Evolutionary conservation across 2,329 filamentous ascomycete species (phyloP).

Genomic region (Talaromyces verruculosus): DNA sequence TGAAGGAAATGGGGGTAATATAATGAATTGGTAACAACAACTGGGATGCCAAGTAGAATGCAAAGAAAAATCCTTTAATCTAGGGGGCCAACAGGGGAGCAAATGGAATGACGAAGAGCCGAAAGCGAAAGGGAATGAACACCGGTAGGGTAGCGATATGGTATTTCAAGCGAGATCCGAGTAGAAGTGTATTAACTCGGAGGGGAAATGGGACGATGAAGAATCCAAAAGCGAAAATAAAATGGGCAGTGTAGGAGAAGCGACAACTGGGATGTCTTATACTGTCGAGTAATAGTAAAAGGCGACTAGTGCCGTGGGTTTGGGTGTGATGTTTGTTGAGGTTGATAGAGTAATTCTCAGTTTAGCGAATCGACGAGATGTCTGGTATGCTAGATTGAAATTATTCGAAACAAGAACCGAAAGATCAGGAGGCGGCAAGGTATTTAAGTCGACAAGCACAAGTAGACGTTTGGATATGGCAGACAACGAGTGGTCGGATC

Average conservation of each 20-base stretch:
- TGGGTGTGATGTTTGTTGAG: background rate
- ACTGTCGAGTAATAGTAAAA: background rate
- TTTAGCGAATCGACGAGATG: background rate
- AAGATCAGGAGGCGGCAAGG: too few relatives aligned
- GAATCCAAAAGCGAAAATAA: background rate
- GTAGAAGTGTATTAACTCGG: background rate
- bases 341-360: background rate
- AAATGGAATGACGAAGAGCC: background rate
- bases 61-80: background rate
- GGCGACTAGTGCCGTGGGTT: background rate
- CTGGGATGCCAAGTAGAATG: background rate
- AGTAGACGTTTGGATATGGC: too few relatives aligned
- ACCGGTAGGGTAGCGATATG: background rate
- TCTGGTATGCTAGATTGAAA: too few relatives aligned
- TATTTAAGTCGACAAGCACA: too few relatives aligned
- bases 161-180: background rate
- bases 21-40: background rate
- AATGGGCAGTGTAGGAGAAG: background rate
- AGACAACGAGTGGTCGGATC: too few relatives aligned
- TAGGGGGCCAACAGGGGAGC: background rate
- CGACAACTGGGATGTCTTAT: slow-evolving; percentile 9
- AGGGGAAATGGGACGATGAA: background rate
- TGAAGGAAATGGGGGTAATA: too few relatives aligned
- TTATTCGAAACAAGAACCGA: too few relatives aligned
- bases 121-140: background rate